These are phyloP conservation scores for Russula lepida DNA, from an alignment of 768 basidiomycete genomes.

Conservation along the genomic window DNA sequence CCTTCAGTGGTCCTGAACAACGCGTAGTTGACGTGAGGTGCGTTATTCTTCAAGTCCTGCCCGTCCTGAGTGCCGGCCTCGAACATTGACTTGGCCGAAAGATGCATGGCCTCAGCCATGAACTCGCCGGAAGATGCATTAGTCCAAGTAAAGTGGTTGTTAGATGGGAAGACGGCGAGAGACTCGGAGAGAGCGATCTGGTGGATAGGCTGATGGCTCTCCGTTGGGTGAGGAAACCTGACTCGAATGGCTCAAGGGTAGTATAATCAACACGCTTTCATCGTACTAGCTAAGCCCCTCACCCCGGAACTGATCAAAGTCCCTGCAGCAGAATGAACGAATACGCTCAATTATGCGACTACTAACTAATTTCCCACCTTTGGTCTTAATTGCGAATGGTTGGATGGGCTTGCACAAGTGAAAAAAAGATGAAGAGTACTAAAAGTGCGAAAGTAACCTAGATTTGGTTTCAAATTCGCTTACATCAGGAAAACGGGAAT, in stretches of 20 bases:
- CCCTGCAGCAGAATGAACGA: neutral
- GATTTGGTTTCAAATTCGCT: no score
- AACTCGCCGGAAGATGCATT: neutral
- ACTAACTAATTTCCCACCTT: neutral
- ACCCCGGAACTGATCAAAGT: neutral
- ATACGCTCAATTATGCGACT: no score
- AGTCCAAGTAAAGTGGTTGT: neutral
- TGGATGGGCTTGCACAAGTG: no score
- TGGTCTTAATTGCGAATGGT: slow-evolving; percentile 1
- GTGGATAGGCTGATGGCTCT: neutral
- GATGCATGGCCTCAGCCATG: slow-evolving; percentile 3
- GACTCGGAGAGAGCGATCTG: slow-evolving; percentile 2
- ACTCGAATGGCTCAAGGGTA: neutral
- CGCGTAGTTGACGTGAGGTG: slow-evolving; percentile 3
- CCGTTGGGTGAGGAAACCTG: slow-evolving; percentile 4
- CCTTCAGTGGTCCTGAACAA: neutral
- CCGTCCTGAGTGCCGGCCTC: neutral
- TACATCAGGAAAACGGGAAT: no score
- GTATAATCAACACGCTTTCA: neutral
- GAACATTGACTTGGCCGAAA: neutral
- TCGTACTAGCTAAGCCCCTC: neutral
- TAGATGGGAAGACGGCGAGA: neutral
- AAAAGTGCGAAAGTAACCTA: no score
- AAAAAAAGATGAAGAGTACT: no score
- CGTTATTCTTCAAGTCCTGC: neutral